Percentiles rank a stretch among this genome's conserved stretches.
phyloP scores from a whole-genome alignment of 345 rosid species.

The Populus tremula region DNA sequence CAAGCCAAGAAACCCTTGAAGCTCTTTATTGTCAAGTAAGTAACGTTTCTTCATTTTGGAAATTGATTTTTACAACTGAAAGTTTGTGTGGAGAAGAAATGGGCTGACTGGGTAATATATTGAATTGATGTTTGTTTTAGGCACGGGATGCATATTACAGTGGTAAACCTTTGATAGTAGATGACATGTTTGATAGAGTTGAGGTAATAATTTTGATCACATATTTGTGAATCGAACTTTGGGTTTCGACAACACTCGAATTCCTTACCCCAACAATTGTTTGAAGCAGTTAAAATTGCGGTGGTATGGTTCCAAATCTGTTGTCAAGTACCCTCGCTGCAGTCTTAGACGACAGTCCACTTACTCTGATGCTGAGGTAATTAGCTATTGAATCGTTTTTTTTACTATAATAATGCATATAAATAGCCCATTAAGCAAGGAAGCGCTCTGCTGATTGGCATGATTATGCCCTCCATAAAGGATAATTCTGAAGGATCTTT shows the following conservation, averaged over 20 bases:
- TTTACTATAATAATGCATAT: not conserved
- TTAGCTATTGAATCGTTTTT: not conserved
- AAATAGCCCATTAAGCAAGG: not conserved
- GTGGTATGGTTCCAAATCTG: conserved; percentile 86
- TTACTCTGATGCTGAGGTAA: conserved; percentile 95
- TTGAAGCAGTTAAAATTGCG: conserved; percentile 70
- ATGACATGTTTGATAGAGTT: conserved; percentile 96
- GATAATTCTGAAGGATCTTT: not conserved
- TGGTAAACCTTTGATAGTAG: conserved; percentile 80
- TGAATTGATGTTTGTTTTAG: conserved; percentile 34
- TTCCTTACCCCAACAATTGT: not conserved
- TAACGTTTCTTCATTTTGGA: not conserved
- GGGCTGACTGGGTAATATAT: not conserved
- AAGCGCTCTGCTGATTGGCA: not conserved
- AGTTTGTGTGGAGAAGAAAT: not conserved
- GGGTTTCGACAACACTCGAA: not conserved
- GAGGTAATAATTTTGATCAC: conserved; percentile 51
- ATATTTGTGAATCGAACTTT: not conserved
- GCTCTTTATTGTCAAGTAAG: conserved; percentile 82
- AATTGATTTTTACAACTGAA: not conserved
- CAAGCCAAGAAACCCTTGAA: conserved; percentile 88
- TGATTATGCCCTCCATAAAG: not conserved
- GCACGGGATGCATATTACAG: conserved; percentile 87
- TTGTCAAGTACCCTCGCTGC: conserved; percentile 94
- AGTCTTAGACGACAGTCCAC: conserved; percentile 78